Evolutionary conservation across 148 eudicot genomes (phyloP).

Genomic region (Nepenthes gracilis): DNA sequence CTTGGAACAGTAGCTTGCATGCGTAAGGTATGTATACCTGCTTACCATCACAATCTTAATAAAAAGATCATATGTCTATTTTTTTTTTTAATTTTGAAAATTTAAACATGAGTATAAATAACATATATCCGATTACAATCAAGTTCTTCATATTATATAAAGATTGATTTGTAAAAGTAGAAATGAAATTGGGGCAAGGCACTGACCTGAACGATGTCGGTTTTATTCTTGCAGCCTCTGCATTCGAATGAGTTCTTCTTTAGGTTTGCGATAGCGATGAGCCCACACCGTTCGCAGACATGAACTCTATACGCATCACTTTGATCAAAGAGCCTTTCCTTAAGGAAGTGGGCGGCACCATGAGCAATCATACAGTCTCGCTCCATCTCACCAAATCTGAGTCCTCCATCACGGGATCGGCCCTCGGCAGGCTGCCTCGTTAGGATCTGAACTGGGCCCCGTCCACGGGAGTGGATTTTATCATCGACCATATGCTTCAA

Average conservation of each 20-base stretch:
- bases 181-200: not conserved
- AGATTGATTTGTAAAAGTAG: not conserved
- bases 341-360: slow-evolving; percentile 93
- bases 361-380: slow-evolving; percentile 98
- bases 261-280: slow-evolving; percentile 87
- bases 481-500: slow-evolving; percentile 99
- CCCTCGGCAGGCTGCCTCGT: slow-evolving; percentile 99
- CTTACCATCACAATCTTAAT: not conserved
- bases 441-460: slow-evolving; percentile 96
- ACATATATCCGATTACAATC: not conserved
- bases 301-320: slow-evolving; percentile 96
- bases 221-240: slow-evolving; percentile 93
- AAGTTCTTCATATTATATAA: not conserved
- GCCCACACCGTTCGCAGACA: slow-evolving; percentile 86
- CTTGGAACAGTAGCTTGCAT: slow-evolving; percentile 93
- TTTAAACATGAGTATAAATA: no score
- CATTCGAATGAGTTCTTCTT: slow-evolving; percentile 95
- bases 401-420: slow-evolving; percentile 96
- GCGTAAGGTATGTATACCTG: slow-evolving; percentile 97
- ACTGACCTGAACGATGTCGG: slow-evolving; percentile 89
- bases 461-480: slow-evolving; percentile 92
- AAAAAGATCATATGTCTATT: not conserved
- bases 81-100: no score
- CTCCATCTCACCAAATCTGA: slow-evolving; percentile 98
- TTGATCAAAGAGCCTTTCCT: slow-evolving; percentile 95